phyloP scores from a whole-genome alignment of 257 asterid genomes.

The Nemophila menziesii region DNA sequence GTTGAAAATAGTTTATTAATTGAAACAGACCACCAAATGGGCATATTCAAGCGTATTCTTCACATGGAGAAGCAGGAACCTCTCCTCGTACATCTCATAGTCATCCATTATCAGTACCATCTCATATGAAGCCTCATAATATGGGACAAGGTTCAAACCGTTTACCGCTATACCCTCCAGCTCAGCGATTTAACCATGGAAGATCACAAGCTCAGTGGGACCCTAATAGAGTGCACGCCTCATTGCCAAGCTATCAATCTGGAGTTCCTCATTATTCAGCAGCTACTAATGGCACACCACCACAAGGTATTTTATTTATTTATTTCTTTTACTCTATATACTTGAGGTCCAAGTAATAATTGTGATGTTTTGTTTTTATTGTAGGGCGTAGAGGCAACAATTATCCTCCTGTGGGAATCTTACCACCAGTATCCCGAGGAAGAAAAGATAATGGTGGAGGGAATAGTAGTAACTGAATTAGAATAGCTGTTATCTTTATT shows the following conservation, averaged over 20 bases:
- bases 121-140: constrained; percentile 53
- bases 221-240: constrained; percentile 29
- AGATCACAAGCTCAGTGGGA: constrained; percentile 45
- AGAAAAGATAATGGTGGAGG: constrained; percentile 63
- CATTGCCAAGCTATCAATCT: constrained; percentile 28
- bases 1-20: neutral
- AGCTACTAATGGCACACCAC: constrained; percentile 31
- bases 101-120: constrained; percentile 32
- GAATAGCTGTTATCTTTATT: constrained; percentile 16
- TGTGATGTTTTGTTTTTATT: constrained; percentile 11
- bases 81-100: constrained; percentile 38
- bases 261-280: constrained; percentile 40
- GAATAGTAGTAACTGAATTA: constrained; percentile 38
- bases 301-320: neutral
- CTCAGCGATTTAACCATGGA: constrained; percentile 51
- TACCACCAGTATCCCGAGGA: constrained; percentile 46
- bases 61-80: constrained; percentile 47
- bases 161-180: constrained; percentile 47
- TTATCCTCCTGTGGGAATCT: constrained; percentile 37
- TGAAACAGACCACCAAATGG: constrained; percentile 51
- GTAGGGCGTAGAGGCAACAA: constrained; percentile 69
- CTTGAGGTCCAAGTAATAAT: neutral
- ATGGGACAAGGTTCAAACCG: constrained; percentile 55
- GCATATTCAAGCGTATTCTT: constrained; percentile 35
- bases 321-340: neutral